Evolutionary conservation across 2,329 filamentous ascomycete genomes (phyloP), one percentile per base, ranked within the genome.

Genomic region (Leptosphaerulina australis): DNA sequence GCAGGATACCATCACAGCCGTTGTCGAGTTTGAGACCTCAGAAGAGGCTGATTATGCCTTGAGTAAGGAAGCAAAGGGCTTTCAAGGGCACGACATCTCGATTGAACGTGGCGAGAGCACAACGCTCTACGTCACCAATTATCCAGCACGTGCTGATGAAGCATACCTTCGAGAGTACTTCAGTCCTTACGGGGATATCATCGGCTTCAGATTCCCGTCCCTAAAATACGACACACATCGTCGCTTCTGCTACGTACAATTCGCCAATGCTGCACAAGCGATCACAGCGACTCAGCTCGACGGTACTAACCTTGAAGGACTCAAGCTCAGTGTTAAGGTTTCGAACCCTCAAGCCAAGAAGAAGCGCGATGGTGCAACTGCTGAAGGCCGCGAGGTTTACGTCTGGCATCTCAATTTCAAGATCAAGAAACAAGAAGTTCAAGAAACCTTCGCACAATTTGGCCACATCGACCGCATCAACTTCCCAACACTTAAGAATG

Each of bases 211-310:
- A 17, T 94, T 94, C 75, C 94, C 94, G 2, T 96, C 91, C 48
- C 82, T 99, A 41, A 95, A 95, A 70, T 91, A 83, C 72, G 93
- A 97, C 65, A 87, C 88, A 1, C 87, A 90, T 62, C 89, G 94
- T 24, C 88, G 94, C 18, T 99, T 99, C 76, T 97, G 92, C 77
- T 99, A 99, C 71, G 81, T 97, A 5, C 90, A 95, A n/a, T 97
- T 97, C 69, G 81, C 85, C 37, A 84, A 85, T 12, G 54, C 64
- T 10, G 60, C 68, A 10, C 57, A 68, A 38, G 71, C 72, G 1
- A 40, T 64, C 18, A 66, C 69, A 38, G 92, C 92, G 1, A 87
- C 86, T 0, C 76, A 83, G 50, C 81, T 96, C 38, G 82, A 97
- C 65, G 88, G 88, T 20, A 86, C 81, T 48, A 70, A 85, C 17